Conservation (phyloP, 805 yeast species). For the Pachysolen tannophilus region DNA sequence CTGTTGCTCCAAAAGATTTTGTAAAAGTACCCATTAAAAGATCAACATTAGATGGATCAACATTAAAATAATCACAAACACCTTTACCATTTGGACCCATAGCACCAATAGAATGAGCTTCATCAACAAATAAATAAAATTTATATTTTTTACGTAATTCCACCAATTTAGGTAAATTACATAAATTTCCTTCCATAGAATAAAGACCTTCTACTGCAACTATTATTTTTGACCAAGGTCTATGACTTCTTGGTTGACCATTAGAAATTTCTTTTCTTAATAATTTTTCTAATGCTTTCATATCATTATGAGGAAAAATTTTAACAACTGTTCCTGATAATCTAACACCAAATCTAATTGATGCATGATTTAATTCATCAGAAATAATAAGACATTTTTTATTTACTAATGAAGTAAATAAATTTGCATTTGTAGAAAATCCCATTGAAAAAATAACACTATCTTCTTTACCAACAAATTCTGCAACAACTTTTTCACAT, state of each 20-base stretch:
- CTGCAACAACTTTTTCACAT: conserved; percentile 73
- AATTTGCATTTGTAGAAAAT: conserved; percentile 87
- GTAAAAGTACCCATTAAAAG: conserved; percentile 96
- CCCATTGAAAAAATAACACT: conserved; percentile 88
- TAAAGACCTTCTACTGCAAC: conserved; percentile 89
- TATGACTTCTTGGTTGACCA: conserved; percentile 91
- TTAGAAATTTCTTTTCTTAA: conserved; percentile 80
- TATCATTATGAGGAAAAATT: conserved; percentile 88
- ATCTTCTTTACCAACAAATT: conserved; percentile 86
- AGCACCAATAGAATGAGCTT: conserved; percentile 99
- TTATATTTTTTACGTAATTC: conserved; percentile 77
- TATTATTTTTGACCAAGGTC: conserved; percentile 89
- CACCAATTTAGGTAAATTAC: conserved; percentile 69
- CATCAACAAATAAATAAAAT: conserved; percentile 87
- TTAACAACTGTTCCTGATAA: conserved; percentile 88
- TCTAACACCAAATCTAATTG: conserved; percentile 92
- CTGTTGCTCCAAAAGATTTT: conserved; percentile 97
- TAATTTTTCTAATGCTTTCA: conserved; percentile 67
- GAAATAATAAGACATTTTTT: conserved; percentile 85
- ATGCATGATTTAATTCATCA: conserved; percentile 92
- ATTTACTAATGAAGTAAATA: conserved; percentile 78
- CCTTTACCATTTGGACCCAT: conserved; percentile 93
- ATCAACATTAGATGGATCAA: conserved; percentile 71
- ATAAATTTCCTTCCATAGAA: conserved; percentile 89
- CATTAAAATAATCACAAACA: conserved; percentile 85